phyloP scores from a whole-genome alignment of 164 flowering plant species.

The Piper betle region DNA sequence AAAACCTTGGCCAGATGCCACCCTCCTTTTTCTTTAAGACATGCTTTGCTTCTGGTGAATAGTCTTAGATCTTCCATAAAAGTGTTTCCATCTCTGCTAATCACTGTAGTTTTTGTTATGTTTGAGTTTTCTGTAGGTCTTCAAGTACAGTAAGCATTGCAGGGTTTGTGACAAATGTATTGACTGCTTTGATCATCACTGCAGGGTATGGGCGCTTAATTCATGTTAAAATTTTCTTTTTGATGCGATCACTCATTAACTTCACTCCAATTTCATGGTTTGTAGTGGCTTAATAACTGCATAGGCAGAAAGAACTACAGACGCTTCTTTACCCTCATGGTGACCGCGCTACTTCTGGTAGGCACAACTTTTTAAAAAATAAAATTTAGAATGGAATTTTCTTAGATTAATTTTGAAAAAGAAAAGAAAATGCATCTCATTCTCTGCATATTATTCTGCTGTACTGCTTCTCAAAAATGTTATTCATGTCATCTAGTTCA shows the following conservation, averaged over 20 bases:
- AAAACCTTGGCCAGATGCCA: no score
- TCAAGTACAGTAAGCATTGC: conserved; percentile 97
- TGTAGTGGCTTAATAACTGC: conserved; percentile 98
- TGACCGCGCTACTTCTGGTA: conserved; percentile 85
- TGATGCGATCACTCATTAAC: background rate
- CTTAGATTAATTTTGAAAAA: background rate
- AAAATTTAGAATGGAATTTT: no score
- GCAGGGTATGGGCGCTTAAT: conserved; percentile 57
- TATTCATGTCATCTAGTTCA: no score
- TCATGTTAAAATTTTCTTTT: conserved; percentile 2
- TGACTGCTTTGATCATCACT: conserved; percentile 93
- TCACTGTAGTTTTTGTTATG: background rate
- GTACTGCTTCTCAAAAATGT: no score
- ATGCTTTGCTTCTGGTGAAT: no score
- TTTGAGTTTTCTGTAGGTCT: conserved; percentile 44
- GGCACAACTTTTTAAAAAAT: conserved; percentile 15
- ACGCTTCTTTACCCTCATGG: conserved; percentile 88
- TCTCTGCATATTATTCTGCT: background rate
- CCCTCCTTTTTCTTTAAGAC: no score
- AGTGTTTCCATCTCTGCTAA: no score
- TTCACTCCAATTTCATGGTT: conserved; percentile 9
- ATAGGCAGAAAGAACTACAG: conserved; percentile 83
- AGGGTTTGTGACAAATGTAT: conserved; percentile 99
- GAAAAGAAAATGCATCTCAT: background rate
- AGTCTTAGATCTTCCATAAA: no score